Evolutionary conservation across 2,329 filamentous ascomycete genomes (phyloP), one percentile per base, ranked within the genome.

Genomic region (Tolypocladium tundrense): DNA sequence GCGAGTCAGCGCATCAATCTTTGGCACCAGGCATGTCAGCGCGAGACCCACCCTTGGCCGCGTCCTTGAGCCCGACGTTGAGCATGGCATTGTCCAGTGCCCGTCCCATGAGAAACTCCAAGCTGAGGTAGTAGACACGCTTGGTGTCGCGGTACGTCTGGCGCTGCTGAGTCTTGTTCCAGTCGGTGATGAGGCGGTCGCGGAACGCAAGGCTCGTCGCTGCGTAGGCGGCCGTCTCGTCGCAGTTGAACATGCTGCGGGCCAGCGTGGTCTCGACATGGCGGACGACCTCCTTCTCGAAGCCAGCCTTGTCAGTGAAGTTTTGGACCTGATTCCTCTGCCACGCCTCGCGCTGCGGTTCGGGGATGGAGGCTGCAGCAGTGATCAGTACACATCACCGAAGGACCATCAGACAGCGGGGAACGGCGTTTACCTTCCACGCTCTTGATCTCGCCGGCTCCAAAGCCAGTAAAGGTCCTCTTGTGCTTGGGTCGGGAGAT

Each of bases 31-130:
- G 10, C 1, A 9, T 10, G 33, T 54, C n/a, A 50, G n/a, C 13
- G 39, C 10, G 10, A 33, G 7, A 27, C 82, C 65, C 74, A 94
- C 91, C 82, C 74, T 85, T 87, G 56, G 94, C 93, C 60, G 87
- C 78, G 66, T 91, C 84, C 75, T 97, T 99, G 72, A 91, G 80
- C 31, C 90, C 90, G 58, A 96, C 85, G 72, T 99, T 99, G 64
- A 99, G 83, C 90, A 99, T 97, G 62, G 94, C 93, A 83, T 99
- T 99, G 79, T 99, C 94, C 62, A 99, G 78, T 53, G 94, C 89
- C 70, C 94, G 83, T 48, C 94, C 94, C 94, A 99, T 99, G 68
- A 99, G 77, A 68, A 99, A 99, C 75, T 99, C 94, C 59, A 99
- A 84, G 65, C 92, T 97, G 60, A 99, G 83, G 72, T 99, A 99